Conservation (phyloP, 192 early-diverging fungal genomes). For the Coemansia sp. region DNA sequence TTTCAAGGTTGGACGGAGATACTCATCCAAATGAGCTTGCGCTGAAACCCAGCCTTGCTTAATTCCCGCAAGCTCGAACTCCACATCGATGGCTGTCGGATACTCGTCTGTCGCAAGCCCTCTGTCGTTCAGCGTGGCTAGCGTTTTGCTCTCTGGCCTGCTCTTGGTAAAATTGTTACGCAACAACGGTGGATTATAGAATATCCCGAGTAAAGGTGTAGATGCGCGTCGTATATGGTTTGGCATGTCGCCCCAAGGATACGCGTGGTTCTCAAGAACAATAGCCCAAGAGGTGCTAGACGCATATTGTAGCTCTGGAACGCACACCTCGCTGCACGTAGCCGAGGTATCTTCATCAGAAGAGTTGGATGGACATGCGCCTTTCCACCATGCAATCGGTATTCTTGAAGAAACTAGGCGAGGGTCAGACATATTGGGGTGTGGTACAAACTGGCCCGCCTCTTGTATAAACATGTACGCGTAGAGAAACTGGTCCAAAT, state of each 20-base stretch:
- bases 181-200: slow-evolving; percentile 13
- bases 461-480: too few species aligned
- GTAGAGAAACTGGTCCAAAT: background rate
- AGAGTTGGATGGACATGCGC: too few species aligned
- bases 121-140: background rate
- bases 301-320: too few species aligned
- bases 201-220: background rate
- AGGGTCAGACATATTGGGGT: too few species aligned
- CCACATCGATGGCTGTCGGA: background rate
- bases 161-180: slow-evolving; percentile 4
- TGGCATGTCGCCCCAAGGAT: background rate
- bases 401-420: too few species aligned
- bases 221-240: background rate
- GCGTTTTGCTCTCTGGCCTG: background rate
- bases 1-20: background rate
- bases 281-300: too few species aligned
- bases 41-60: slow-evolving; percentile 8
- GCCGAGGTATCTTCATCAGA: too few species aligned
- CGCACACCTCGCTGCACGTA: too few species aligned
- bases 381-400: too few species aligned
- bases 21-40: background rate
- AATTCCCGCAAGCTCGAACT: background rate
- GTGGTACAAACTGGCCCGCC: too few species aligned
- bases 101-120: background rate
- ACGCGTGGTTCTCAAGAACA: too few species aligned